Evolutionary conservation across 768 basidiomycete species (phyloP).

Genomic region (Pleurotus tuoliensis): DNA sequence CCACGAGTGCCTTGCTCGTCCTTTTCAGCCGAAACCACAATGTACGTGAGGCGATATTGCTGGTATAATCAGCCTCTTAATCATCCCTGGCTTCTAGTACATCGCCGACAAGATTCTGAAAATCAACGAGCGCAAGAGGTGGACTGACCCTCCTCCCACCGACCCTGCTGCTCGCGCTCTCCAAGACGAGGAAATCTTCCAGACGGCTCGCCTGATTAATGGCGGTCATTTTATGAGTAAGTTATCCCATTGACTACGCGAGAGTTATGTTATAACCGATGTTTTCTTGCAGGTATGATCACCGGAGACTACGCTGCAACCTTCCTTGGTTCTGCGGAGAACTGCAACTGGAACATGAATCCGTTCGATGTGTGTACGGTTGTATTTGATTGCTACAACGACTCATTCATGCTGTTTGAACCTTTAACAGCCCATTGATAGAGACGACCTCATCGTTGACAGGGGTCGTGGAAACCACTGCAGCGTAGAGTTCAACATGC

Average conservation of each 20-base stretch:
- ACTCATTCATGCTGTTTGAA: background rate
- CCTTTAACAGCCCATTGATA: slow-evolving; percentile 28
- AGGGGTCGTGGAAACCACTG: slow-evolving; percentile 64
- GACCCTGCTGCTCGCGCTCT: slow-evolving; percentile 18
- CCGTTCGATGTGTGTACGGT: slow-evolving; percentile 36
- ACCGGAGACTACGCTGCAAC: slow-evolving; percentile 57
- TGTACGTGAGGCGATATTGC: slow-evolving; percentile 23
- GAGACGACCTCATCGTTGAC: slow-evolving; percentile 24
- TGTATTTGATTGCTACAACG: background rate
- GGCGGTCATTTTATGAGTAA: slow-evolving; percentile 50
- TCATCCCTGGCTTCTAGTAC: slow-evolving; percentile 42
- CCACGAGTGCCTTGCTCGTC: slow-evolving; percentile 48
- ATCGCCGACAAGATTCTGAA: slow-evolving; percentile 48
- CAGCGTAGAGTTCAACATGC: slow-evolving; percentile 63
- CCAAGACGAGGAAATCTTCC: slow-evolving; percentile 58
- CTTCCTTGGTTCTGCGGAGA: slow-evolving; percentile 52
- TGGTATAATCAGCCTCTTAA: slow-evolving; percentile 44
- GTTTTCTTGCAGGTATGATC: slow-evolving; percentile 24
- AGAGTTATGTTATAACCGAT: background rate
- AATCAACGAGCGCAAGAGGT: slow-evolving; percentile 52
- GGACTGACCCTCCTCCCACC: slow-evolving; percentile 36
- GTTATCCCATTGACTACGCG: background rate
- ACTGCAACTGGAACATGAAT: slow-evolving; percentile 49
- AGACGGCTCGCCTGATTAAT: slow-evolving; percentile 49
- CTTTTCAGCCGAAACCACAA: slow-evolving; percentile 60